Evolutionary conservation across 768 basidiomycete species (phyloP).

Genomic region (Termitomyces sp.): DNA sequence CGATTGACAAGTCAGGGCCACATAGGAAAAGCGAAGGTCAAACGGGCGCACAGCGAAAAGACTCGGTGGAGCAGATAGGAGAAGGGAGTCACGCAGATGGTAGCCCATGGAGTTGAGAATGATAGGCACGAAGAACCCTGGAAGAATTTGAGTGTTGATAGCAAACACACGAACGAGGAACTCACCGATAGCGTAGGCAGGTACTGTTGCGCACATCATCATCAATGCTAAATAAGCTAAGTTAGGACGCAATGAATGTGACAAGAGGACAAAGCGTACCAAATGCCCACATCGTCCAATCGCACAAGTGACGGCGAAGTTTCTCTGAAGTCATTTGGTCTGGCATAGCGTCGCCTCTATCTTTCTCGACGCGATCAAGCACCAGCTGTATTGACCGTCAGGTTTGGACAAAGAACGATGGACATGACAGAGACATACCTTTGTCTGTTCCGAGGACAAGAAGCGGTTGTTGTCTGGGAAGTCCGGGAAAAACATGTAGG

Average conservation of each 20-base stretch:
- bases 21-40: constrained; percentile 25
- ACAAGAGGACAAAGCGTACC: constrained; percentile 15
- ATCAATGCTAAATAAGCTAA: constrained; percentile 20
- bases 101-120: constrained; percentile 30
- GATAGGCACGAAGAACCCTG: constrained; percentile 27
- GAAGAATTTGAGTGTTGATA: neutral
- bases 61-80: constrained; percentile 30
- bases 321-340: constrained; percentile 25
- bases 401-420: constrained; percentile 9
- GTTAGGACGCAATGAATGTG: neutral
- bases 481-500: constrained; percentile 19
- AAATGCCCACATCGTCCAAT: constrained; percentile 32
- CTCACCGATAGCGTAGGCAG: constrained; percentile 30
- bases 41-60: constrained; percentile 22
- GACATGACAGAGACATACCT: constrained; percentile 10
- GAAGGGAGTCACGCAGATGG: constrained; percentile 19
- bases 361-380: constrained; percentile 28
- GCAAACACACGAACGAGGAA: neutral
- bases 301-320: constrained; percentile 26
- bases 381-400: constrained; percentile 5
- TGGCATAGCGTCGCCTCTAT: constrained; percentile 30
- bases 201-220: constrained; percentile 31
- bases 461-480: constrained; percentile 26
- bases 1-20: constrained; percentile 9
- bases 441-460: constrained; percentile 28